phyloP scores from a whole-genome alignment of 1,284 basidiomycete species.

The Cutaneotrichosporon cavernicola region DNA sequence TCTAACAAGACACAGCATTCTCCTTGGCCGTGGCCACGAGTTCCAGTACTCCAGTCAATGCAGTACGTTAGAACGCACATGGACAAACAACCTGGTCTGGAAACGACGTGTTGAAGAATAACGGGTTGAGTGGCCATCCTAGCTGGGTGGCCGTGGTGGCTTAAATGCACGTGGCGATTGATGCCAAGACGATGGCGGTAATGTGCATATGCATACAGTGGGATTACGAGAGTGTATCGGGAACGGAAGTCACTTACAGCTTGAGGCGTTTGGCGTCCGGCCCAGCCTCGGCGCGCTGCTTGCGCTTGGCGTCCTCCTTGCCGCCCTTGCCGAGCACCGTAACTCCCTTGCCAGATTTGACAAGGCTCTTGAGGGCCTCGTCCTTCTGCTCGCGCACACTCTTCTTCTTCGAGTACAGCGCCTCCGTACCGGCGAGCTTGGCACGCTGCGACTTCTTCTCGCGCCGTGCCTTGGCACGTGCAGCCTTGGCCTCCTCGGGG shows the following conservation, averaged over 20 bases:
- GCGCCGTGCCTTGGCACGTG: constrained; percentile 72
- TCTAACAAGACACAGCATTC: no score
- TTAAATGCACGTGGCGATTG: no score
- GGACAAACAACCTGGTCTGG: no score
- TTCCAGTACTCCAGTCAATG: no score
- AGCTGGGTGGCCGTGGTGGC: no score
- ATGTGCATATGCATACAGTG: constrained; percentile 9
- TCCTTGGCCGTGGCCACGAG: no score
- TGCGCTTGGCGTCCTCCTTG: constrained; percentile 51
- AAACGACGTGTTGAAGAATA: no score
- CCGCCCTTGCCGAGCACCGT: constrained; percentile 76
- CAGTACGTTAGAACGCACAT: no score
- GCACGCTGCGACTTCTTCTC: constrained; percentile 69
- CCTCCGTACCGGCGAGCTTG: constrained; percentile 65
- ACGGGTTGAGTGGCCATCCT: no score
- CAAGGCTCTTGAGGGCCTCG: constrained; percentile 70
- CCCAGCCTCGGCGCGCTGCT: constrained; percentile 33
- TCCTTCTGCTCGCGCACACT: constrained; percentile 75
- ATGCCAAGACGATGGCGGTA: background rate
- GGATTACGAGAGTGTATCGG: background rate
- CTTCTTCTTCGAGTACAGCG: constrained; percentile 62
- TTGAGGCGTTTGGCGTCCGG: constrained; percentile 46
- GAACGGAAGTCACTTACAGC: constrained; percentile 24
- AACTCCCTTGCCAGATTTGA: constrained; percentile 75
- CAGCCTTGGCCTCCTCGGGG: constrained; percentile 74